Percentiles rank a stretch among this genome's conserved stretches.
These are phyloP conservation scores for Colletotrichum destructivum DNA, from an alignment of 2,329 filamentous ascomycete genomes.

Conservation along the genomic window DNA sequence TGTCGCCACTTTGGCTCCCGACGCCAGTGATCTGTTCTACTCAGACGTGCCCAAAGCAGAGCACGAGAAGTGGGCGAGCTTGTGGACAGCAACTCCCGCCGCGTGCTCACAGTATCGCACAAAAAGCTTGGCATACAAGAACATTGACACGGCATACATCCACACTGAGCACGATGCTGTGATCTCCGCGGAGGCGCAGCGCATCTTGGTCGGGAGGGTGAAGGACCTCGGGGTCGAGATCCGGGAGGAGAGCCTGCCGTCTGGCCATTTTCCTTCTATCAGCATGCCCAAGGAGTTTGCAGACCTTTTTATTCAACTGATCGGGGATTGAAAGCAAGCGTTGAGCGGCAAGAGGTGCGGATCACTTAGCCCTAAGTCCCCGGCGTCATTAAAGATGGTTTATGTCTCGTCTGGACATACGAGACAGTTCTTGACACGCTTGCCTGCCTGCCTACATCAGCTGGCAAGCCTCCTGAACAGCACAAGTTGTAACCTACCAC, in stretches of 20 bases:
- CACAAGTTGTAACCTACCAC: neutral
- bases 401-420: neutral
- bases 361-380: too few species aligned
- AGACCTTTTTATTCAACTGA: neutral
- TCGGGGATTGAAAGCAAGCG: neutral
- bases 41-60: neutral
- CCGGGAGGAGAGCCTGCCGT: neutral
- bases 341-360: too few species aligned
- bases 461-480: neutral
- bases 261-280: too few species aligned
- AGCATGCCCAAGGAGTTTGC: too few species aligned
- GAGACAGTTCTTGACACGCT: neutral
- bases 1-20: too few species aligned
- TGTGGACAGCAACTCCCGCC: neutral
- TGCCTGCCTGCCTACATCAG: too few species aligned
- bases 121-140: neutral
- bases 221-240: constrained; percentile 6
- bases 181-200: neutral
- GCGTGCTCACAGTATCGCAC: neutral
- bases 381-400: neutral
- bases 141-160: neutral
- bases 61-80: neutral
- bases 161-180: constrained; percentile 5
- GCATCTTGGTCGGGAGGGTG: neutral
- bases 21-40: neutral